Evolutionary conservation across 2,329 filamentous ascomycete genomes (phyloP).

Genomic region (Ophiostoma quercus): DNA sequence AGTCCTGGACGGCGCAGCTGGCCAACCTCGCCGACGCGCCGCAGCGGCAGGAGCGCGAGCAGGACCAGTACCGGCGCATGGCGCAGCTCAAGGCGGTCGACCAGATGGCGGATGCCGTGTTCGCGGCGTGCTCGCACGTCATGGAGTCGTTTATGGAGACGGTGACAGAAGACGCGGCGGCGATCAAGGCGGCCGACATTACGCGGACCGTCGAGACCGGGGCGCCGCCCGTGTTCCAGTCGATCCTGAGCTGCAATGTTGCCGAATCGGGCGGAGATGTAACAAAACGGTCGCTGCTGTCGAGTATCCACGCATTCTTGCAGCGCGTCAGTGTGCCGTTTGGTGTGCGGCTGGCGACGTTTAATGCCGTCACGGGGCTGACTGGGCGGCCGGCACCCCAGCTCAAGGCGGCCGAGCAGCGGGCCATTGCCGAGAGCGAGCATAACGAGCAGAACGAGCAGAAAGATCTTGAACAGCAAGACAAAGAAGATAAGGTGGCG

Average conservation of each 20-base stretch:
- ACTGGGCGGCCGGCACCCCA: not conserved
- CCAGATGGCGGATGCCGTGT: conserved; percentile 13
- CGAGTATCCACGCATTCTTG: conserved; percentile 21
- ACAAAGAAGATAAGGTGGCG: not conserved
- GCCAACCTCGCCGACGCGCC: not conserved
- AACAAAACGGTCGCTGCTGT: conserved; percentile 6
- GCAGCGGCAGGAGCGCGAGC: not conserved
- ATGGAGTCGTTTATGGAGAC: conserved; percentile 24
- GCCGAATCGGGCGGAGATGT: not conserved
- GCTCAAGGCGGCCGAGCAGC: not conserved
- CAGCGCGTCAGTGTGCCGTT: conserved; percentile 20
- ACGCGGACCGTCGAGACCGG: not conserved
- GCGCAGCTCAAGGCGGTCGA: conserved; percentile 23
- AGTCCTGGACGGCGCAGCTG: conserved; percentile 10
- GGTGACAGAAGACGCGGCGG: conserved; percentile 18
- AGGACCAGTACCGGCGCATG: conserved; percentile 25
- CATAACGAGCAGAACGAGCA: not conserved
- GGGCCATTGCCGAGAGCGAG: not conserved
- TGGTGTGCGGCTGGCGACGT: conserved; percentile 21
- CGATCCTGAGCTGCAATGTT: not conserved
- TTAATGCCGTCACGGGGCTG: not conserved
- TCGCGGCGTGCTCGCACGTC: conserved; percentile 14
- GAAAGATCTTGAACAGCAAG: too few relatives aligned
- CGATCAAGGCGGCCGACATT: not conserved
- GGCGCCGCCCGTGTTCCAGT: not conserved